Base-by-base conservation (phyloP, 805 yeast species). In the Kluyveromyces nonfermentans region DNA sequence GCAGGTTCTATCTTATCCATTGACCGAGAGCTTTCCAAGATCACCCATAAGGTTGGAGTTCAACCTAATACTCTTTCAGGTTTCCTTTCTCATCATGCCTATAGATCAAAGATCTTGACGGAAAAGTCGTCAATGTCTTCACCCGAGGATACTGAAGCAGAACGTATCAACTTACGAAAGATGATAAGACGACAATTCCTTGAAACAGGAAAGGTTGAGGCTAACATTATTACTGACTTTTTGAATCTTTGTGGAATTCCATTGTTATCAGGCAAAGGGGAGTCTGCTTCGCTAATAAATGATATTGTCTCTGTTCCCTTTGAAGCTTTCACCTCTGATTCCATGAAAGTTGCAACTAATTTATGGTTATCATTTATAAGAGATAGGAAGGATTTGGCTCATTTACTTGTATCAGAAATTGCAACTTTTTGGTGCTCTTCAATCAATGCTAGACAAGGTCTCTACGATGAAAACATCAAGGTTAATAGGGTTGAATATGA, bases 291-390 rank as follows among this genome's bases (percentile, higher is more conserved):
- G 1, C 47, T 65, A 32, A 58, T 65, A 12, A 61, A 57, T 35
- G 66, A 74, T 45, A 59, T 84, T 42, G 85, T 81, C 2, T 73
- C 71, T 18, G 68, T 88, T 15, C 96, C 97, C 1, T 86, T 90
- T 64, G 62, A 68, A 15, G 62, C 72, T 1, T 84, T 88, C 56
- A 77, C 79, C 10, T 69, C 81, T 0, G 65, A 67, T 15, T 65
- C 78, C 3, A 74, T 88, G 60, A 75, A 74, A 43, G 69, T 77
- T 7, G 85, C 89, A 0, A 76, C 81, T 14, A 74, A 78, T n/a
- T 72, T 81, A 25, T 90, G 97, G 97, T 68, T 84, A 35, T 78
- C 86, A 37, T 73, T 85, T 16, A 77, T 84, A 65, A 78, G 80
- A 45, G 86, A 82, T 50, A 71, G 78, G 39, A 77, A 81, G 0